phyloP scores from a whole-genome alignment of 805 yeast species.

The Lipomyces yamanashiensis region DNA sequence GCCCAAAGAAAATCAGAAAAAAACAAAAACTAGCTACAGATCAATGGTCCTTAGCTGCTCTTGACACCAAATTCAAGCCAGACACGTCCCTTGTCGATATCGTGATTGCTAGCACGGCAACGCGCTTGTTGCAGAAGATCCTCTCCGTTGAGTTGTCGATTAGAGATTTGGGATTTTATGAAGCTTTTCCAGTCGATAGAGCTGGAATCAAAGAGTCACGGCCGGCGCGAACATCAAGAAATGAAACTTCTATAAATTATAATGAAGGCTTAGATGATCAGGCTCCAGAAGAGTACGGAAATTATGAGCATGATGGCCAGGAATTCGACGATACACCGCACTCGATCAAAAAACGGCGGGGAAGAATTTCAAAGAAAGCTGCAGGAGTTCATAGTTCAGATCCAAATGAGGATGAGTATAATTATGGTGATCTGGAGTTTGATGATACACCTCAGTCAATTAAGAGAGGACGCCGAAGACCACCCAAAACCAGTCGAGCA shows the following conservation, averaged over 20 bases:
- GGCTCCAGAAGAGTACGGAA: background rate
- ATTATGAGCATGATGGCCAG: background rate
- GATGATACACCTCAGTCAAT: background rate
- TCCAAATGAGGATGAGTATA: background rate
- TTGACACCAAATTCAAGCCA: background rate
- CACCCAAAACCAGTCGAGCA: background rate
- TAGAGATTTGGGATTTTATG: constrained; percentile 23
- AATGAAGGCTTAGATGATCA: background rate
- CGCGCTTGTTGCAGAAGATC: constrained; percentile 12
- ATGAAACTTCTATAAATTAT: background rate
- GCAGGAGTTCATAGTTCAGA: background rate
- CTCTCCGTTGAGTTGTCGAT: constrained; percentile 20
- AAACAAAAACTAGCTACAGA: background rate
- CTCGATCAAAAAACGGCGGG: too few species aligned
- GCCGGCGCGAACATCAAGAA: background rate
- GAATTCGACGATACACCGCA: too few species aligned
- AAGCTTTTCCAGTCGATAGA: constrained; percentile 10
- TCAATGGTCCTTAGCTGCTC: background rate
- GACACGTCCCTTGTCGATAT: constrained; percentile 9
- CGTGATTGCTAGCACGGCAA: constrained; percentile 12
- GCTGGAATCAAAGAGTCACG: background rate
- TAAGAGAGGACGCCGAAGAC: background rate
- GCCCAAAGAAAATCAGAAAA: background rate
- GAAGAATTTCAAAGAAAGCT: background rate
- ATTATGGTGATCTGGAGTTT: too few species aligned